Evolutionary conservation across 371 early-diverging fungal genomes (phyloP), one percentile per base, ranked within the genome.

Genomic region (Syncephalastrum contaminatum): DNA sequence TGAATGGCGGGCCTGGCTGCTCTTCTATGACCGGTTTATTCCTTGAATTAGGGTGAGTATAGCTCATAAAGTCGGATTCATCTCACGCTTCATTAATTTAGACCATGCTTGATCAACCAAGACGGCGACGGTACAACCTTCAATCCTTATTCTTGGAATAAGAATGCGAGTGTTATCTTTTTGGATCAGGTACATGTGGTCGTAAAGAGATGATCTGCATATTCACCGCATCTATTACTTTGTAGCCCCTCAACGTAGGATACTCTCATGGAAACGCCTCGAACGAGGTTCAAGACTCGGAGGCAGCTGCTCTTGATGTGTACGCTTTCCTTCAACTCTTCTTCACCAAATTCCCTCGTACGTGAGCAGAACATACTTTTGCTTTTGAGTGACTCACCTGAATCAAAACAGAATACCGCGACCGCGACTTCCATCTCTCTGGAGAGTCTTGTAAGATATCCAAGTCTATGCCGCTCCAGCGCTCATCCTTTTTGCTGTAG

Each of bases 1-100:
- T 90, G 24, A 88, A 88, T 54, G 90, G 90, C 43, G 89, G 89
- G n/a, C 89, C 89, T 4, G 90, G 91, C n/a, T 91, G 88, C 72
- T 85, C 85, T 53, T 87, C 88, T 14, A 72, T 88, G 54, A 83
- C 85, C 14, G 89, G 89, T 15, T 70, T 88, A 21, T 75, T 89
- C 49, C 85, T 86, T 81, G 90, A 90, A 70, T 80, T 88, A 13
- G 88, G 88, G 77, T 73, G 64, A 67, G 21, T 43, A 14, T 46
- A 16, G 22, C 53, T 40, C 30, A 24, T 7, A 7, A 21, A 20
- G 4, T 27, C 24, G 25, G 18, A 47, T 15, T 40, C n/a, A 16
- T 44, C 21, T 19, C 24, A 36, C 10, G 30, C 21, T 20, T 16
- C 30, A 19, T 51, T 19, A 0, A 15, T 19, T 16, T 62, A 77